Evolutionary conservation across 108 stramenopile species (phyloP), one percentile per base, ranked within the genome.

Genomic region (Aureococcus anophagefferens): DNA sequence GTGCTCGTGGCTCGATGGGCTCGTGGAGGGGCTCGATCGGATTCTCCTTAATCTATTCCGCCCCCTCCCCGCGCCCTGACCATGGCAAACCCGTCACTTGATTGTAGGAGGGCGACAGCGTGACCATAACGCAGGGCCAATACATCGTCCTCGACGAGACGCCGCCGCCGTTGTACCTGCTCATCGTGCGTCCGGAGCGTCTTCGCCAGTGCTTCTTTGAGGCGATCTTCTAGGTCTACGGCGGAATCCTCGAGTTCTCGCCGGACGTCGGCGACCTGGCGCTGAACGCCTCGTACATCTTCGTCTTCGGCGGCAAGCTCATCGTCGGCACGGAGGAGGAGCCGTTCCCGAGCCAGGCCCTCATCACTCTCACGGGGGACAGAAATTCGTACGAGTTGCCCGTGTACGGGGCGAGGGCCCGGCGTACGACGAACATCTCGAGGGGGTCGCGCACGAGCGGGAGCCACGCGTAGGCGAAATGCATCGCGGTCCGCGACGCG

Each of bases 321-420:
- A 34, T 72, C 35, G 67, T 80, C 32, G 80, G 80, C 5, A 73
- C 72, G 11, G 80, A 73, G 70, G 66, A 72, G 4, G 64, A 75
- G 40, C 80, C 80, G 5, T 76, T 74, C 45, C 32, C 35, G 33
- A 62, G 70, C 64, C 5, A 69, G 37, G 80, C 76, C 25, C 62
- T 35, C 67, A 70, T 80, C 67, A 80, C 80, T 0, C 51, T 80
- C 29, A 28, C 63, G 17, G 80, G 80, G 14, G 72, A 80, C 75
- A n/a, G 46, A 45, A 63, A 72, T 35, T 33, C 66, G n/a, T 15
- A 76, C 30, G 80, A 80, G 36, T n/a, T 80, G 40, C 80, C 76
- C 21, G 44, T 46, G 4, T 67, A 72, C 64, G 80, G 80, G 32
- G 68, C n/a, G n/a, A n/a, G n/a, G n/a, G n/a, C n/a, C n/a, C n/a